Base-by-base conservation (phyloP, 2,329 filamentous ascomycete genomes). In the Fusarium sp. region DNA sequence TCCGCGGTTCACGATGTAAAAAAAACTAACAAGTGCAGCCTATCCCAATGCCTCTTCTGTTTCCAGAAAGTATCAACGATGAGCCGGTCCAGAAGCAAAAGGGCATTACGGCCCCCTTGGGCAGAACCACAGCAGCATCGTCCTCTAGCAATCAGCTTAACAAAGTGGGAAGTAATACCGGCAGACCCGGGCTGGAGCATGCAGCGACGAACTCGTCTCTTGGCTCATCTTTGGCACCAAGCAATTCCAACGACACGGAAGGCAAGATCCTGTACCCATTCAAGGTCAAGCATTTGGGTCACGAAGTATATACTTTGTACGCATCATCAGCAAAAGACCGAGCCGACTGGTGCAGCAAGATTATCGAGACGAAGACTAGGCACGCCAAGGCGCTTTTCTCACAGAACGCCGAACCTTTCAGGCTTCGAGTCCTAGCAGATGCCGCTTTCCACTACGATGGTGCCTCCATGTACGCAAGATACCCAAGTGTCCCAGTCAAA, bases 341-440 rank as follows among this genome's bases (percentile, higher is more conserved):
- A 58, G 85, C 89, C 65, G 93, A 97, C 48, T 99, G 96, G 96
- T 97, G 93, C 74, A 89, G 89, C 68, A 97, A 94, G 79, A 97
- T 99, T 72, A 90, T 96, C 45, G 92, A 97, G 78, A 96, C 96
- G 32, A 99, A 99, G 83, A 97, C 94, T 8, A 90, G 91, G 61
- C 94, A 99, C 77, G 96, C 96, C 22, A 91, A 93, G 51, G 92
- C 94, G 4, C 83, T 98, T 7, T 92, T 92, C 78, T 89, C 92
- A 6, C 96, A 99, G 75, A 97, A 98, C 75, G 95, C 96, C 0
- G 96, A 99, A 78, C 96, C 96, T 0, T 99, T 99, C 85, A 87
- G 93, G 50, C 82, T 99, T 9, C 90, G 93, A 22, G 94, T 99
- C 10, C 90, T 99, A 76, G 94, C 96, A 0, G 96, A 99, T 76